phyloP scores from a whole-genome alignment of 768 basidiomycete species.

The Tylopilus intermedius region DNA sequence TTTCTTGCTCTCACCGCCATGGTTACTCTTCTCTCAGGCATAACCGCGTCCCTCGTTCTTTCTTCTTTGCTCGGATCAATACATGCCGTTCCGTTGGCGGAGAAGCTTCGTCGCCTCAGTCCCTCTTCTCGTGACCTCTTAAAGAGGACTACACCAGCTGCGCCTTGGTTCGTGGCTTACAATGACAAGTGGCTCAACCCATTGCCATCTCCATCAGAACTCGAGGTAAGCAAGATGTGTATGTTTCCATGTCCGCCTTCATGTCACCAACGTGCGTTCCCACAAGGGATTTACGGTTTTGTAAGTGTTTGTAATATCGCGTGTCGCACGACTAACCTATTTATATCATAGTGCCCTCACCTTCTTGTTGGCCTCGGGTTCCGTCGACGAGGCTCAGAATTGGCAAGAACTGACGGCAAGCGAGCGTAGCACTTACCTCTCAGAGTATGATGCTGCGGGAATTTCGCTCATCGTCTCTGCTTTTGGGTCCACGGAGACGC shows the following conservation, averaged over 20 bases:
- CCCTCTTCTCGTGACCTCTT: slow-evolving; percentile 19
- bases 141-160: slow-evolving; percentile 30
- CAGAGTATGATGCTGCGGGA: slow-evolving; percentile 48
- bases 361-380: slow-evolving; percentile 38
- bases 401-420: slow-evolving; percentile 37
- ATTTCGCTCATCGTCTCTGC: slow-evolving; percentile 54
- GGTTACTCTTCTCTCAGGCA: slow-evolving; percentile 7
- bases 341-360: slow-evolving; percentile 33
- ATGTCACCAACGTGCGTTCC: background rate
- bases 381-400: slow-evolving; percentile 42
- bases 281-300: slow-evolving; percentile 32
- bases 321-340: background rate
- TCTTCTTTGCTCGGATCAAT: slow-evolving; percentile 9
- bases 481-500: slow-evolving; percentile 43
- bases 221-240: slow-evolving; percentile 33
- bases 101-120: slow-evolving; percentile 23
- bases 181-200: slow-evolving; percentile 40
- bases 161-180: slow-evolving; percentile 47
- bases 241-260: background rate
- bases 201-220: slow-evolving; percentile 38
- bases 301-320: slow-evolving; percentile 11
- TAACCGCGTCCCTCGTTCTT: slow-evolving; percentile 3
- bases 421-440: slow-evolving; percentile 38
- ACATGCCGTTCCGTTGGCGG: slow-evolving; percentile 16
- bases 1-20: slow-evolving; percentile 2